A percentile compares a stretch with the other conserved stretches of the same genome.
Conservation (phyloP, 2,329 filamentous ascomycete species). For the Orbilia brochopaga region DNA sequence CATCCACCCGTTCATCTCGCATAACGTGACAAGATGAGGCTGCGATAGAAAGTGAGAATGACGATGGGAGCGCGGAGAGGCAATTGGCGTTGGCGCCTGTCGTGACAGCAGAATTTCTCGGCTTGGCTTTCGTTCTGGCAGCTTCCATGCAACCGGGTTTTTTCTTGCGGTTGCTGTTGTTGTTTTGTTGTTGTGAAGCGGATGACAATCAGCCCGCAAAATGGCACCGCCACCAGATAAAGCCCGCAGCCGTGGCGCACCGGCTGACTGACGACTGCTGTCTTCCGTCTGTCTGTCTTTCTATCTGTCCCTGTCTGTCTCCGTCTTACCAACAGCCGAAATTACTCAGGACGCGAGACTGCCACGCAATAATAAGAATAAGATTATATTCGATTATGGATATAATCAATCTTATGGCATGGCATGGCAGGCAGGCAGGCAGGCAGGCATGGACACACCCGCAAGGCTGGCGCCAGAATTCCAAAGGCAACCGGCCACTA, state of each 20-base stretch:
- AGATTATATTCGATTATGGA: not conserved
- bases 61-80: not conserved
- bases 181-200: constrained; percentile 26
- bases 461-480: not conserved
- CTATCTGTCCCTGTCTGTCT: not conserved
- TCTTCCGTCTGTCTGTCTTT: too few species aligned
- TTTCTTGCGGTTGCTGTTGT: not conserved
- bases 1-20: not conserved
- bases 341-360: not conserved
- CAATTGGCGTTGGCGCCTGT: not conserved
- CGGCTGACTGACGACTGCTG: too few species aligned
- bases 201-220: constrained; percentile 5
- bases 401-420: too few species aligned
- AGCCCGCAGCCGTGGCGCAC: not conserved
- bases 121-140: constrained; percentile 23
- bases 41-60: not conserved
- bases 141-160: constrained; percentile 33
- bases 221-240: constrained; percentile 31
- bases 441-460: not conserved
- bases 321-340: not conserved
- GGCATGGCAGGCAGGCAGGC: not conserved
- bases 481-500: not conserved
- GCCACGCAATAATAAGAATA: not conserved
- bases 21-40: not conserved
- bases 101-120: not conserved